Percentiles rank a stretch among this genome's conserved stretches.
Conservation (phyloP, 768 basidiomycete genomes). For the Daedaleopsis sinensis region DNA sequence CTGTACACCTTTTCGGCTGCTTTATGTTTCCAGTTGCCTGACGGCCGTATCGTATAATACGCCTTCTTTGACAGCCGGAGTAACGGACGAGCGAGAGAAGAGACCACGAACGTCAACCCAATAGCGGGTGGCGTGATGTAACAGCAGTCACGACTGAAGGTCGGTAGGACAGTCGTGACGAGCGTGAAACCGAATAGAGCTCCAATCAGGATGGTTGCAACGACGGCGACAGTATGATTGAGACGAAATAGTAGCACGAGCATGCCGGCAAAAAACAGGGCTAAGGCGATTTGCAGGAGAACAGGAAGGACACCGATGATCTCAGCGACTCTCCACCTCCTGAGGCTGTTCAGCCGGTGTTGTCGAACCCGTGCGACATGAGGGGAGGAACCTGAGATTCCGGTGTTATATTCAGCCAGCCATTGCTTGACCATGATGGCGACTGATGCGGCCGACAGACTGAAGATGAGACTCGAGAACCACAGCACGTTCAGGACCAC, state of each 20-base stretch:
- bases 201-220: neutral
- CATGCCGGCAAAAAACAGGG: constrained; percentile 23
- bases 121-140: constrained; percentile 16
- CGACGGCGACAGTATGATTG: constrained; percentile 13
- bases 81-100: too few relatives aligned
- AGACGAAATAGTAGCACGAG: constrained; percentile 24
- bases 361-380: constrained; percentile 23
- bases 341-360: constrained; percentile 22
- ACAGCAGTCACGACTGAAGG: constrained; percentile 7
- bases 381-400: constrained; percentile 21
- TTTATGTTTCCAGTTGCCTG: too few relatives aligned
- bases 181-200: constrained; percentile 6
- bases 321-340: constrained; percentile 21
- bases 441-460: constrained; percentile 15
- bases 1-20: too few relatives aligned
- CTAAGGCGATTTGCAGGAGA: constrained; percentile 20
- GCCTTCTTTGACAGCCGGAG: too few relatives aligned
- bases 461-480: constrained; percentile 19
- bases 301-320: constrained; percentile 19
- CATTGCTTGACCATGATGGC: constrained; percentile 21
- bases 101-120: too few relatives aligned
- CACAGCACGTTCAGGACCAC: constrained; percentile 13
- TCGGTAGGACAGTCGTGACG: neutral
- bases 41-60: too few relatives aligned
- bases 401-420: constrained; percentile 18